These are phyloP conservation scores for Emergomyces orientalis DNA, from an alignment of 2,329 filamentous ascomycete genomes.

Conservation along the genomic window DNA sequence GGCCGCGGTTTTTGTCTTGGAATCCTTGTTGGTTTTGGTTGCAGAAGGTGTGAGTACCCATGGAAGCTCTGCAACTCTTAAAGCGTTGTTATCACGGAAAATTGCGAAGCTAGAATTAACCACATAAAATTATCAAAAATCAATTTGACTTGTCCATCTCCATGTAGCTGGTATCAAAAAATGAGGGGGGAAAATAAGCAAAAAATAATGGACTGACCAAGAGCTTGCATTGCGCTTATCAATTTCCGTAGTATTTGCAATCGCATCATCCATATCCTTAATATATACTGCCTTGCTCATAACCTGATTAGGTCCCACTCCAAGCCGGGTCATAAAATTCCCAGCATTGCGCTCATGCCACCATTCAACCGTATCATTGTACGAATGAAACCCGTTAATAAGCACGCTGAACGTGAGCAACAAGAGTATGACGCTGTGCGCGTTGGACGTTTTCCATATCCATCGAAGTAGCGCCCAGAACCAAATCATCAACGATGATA, in stretches of 20 bases:
- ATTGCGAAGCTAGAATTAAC: constrained; percentile 27
- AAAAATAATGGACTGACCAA: constrained; percentile 20
- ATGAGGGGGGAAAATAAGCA: too few species aligned
- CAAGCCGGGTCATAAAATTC: constrained; percentile 71
- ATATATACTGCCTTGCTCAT: constrained; percentile 85
- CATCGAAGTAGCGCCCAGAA: constrained; percentile 57
- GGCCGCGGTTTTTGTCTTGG: constrained; percentile 27
- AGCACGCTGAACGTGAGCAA: constrained; percentile 60
- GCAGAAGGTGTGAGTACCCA: constrained; percentile 22
- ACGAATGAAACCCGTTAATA: constrained; percentile 66
- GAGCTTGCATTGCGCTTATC: constrained; percentile 23
- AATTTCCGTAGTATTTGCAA: constrained; percentile 31
- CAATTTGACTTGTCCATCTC: background rate
- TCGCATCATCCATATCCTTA: constrained; percentile 63
- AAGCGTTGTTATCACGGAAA: constrained; percentile 34
- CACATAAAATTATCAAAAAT: constrained; percentile 1
- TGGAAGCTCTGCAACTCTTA: constrained; percentile 25
- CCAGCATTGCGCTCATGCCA: constrained; percentile 74
- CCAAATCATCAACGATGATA: constrained; percentile 70
- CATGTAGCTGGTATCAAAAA: background rate
- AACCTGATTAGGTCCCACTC: constrained; percentile 64
- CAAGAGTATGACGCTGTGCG: constrained; percentile 63
- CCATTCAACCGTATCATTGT: constrained; percentile 65
- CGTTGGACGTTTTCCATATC: constrained; percentile 58
- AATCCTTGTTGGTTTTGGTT: constrained; percentile 16